Evolutionary conservation across 2,329 filamentous ascomycete genomes (phyloP).

Genomic region (Plenodomus tracheiphilus): DNA sequence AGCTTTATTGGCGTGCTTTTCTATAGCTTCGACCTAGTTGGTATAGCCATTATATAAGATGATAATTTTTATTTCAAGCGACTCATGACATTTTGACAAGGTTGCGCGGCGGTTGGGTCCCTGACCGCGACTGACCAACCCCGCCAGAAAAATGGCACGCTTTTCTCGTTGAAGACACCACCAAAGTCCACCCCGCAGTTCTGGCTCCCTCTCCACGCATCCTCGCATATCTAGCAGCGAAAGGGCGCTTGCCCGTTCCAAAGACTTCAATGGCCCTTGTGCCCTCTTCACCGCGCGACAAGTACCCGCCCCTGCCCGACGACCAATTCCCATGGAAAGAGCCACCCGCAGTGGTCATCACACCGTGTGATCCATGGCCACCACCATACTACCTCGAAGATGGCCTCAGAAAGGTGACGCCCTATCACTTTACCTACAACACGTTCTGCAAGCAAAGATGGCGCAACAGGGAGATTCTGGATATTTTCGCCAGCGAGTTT

Average conservation of each 20-base stretch:
- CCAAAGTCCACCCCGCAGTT: constrained; percentile 15
- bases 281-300: constrained; percentile 30
- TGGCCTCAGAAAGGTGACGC: constrained; percentile 78
- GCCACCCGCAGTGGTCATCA: constrained; percentile 55
- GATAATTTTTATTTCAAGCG: neutral
- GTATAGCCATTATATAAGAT: too few relatives aligned
- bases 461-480: constrained; percentile 77
- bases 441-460: constrained; percentile 94
- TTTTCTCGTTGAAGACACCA: constrained; percentile 1
- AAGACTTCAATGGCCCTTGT: constrained; percentile 50
- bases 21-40: neutral
- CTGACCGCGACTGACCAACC: neutral
- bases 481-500: constrained; percentile 91
- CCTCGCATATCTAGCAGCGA: constrained; percentile 56
- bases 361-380: constrained; percentile 58
- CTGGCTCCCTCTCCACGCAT: constrained; percentile 58
- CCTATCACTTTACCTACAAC: constrained; percentile 94
- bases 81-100: neutral
- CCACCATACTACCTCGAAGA: constrained; percentile 81
- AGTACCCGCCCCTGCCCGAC: constrained; percentile 32
- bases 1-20: neutral
- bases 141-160: neutral
- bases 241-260: constrained; percentile 45
- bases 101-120: neutral
- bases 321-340: constrained; percentile 46